These are phyloP conservation scores for Claviceps humidiphila DNA, from an alignment of 2,329 filamentous ascomycete genomes.

Conservation along the genomic window DNA sequence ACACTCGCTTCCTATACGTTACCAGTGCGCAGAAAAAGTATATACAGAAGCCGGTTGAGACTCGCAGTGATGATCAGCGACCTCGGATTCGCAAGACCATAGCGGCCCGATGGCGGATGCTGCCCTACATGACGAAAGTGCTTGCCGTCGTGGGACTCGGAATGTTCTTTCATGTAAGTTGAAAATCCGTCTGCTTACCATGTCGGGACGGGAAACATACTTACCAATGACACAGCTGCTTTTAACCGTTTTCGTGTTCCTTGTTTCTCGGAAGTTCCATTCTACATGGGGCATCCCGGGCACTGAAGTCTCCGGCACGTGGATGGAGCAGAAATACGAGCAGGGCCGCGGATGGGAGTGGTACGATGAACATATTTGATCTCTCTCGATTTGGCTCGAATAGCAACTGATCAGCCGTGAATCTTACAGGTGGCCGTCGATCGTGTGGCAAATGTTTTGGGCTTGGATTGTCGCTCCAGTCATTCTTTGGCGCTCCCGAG, in stretches of 20 bases:
- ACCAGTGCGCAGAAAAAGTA: constrained; percentile 39
- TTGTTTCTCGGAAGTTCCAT: constrained; percentile 54
- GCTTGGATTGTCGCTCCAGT: constrained; percentile 47
- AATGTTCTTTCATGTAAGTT: constrained; percentile 41
- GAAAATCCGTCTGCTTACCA: neutral
- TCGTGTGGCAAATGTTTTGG: constrained; percentile 53
- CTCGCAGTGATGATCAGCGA: constrained; percentile 5
- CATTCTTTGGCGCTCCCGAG: constrained; percentile 47
- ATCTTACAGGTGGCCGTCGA: constrained; percentile 41
- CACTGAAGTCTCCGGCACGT: constrained; percentile 45
- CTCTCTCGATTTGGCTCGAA: neutral
- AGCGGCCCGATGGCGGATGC: constrained; percentile 22
- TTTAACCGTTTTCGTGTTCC: constrained; percentile 45
- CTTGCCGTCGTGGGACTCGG: constrained; percentile 37
- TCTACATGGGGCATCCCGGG: constrained; percentile 44
- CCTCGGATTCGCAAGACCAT: constrained; percentile 15
- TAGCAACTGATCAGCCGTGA: neutral
- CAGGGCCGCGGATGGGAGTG: constrained; percentile 51
- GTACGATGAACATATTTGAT: constrained; percentile 19
- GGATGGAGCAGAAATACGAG: constrained; percentile 32
- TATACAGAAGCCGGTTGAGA: constrained; percentile 10
- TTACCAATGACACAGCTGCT: constrained; percentile 31
- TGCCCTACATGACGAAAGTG: constrained; percentile 35
- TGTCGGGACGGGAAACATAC: neutral
- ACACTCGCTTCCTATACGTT: constrained; percentile 46